phyloP scores from a whole-genome alignment of 495 filamentous ascomycete species.

The Achaetomiella virescens region DNA sequence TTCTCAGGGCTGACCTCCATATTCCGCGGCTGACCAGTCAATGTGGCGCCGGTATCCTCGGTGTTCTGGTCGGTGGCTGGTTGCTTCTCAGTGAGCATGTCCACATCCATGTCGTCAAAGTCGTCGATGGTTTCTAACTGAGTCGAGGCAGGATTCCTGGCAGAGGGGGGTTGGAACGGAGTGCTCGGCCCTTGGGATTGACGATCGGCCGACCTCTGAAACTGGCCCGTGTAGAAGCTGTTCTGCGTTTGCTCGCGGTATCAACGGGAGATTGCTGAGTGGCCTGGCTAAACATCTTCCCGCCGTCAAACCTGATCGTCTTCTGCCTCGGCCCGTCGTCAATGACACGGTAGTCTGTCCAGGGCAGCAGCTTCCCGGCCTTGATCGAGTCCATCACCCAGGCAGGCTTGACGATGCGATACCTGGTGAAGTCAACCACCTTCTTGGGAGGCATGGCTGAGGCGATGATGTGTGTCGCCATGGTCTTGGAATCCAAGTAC shows the following conservation, averaged over 20 bases:
- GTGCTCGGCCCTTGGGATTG: conserved; percentile 14
- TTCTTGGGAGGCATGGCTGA: conserved; percentile 89
- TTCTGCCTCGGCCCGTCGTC: conserved; percentile 75
- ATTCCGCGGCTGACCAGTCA: background rate
- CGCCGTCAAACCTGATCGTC: conserved; percentile 61
- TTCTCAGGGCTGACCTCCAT: background rate
- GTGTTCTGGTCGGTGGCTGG: background rate
- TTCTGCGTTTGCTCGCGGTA: conserved; percentile 71
- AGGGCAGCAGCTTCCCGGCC: conserved; percentile 73
- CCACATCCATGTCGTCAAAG: conserved; percentile 17
- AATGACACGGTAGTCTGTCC: conserved; percentile 74
- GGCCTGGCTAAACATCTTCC: conserved; percentile 59
- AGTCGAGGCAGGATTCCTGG: conserved; percentile 3
- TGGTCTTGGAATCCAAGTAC: conserved; percentile 90
- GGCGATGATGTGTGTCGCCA: conserved; percentile 91
- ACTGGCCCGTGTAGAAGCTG: conserved; percentile 74
- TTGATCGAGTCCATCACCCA: conserved; percentile 89
- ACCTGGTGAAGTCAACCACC: conserved; percentile 71
- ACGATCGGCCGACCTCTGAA: conserved; percentile 36
- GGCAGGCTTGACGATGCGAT: conserved; percentile 91
- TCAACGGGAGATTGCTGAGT: conserved; percentile 34
- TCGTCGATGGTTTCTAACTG: conserved; percentile 11
- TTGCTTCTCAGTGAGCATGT: conserved; percentile 9
- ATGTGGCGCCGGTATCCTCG: background rate
- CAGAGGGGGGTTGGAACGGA: conserved; percentile 19